phyloP scores from a whole-genome alignment of 768 basidiomycete species.

The Lactarius sanguifluus region DNA sequence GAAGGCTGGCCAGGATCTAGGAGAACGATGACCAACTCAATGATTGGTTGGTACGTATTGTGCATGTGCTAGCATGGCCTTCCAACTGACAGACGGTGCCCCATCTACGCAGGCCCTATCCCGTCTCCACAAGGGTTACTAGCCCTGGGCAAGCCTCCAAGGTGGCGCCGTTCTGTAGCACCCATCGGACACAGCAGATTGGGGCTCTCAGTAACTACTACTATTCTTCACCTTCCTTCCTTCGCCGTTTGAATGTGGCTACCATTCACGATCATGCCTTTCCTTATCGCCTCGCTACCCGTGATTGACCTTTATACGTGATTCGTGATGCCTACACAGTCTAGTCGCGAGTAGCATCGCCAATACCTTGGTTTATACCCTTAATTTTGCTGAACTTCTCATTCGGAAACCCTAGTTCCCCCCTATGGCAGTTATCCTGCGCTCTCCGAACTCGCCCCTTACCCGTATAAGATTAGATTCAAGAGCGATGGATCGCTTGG shows the following conservation, averaged over 20 bases:
- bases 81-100: not conserved
- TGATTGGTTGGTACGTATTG: not conserved
- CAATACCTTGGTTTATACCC: not conserved
- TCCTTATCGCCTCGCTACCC: conserved; percentile 1
- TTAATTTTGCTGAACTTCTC: not conserved
- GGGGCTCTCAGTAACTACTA: not conserved
- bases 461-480: not conserved
- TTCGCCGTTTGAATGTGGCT: not conserved
- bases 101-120: not conserved
- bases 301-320: not conserved
- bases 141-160: not conserved
- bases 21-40: not conserved
- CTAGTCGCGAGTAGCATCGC: not conserved
- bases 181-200: not conserved
- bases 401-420: not conserved
- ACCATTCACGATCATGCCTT: not conserved
- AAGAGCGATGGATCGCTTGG: not conserved
- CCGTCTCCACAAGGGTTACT: not conserved
- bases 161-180: not conserved
- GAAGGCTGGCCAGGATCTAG: not conserved
- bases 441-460: not conserved
- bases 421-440: not conserved
- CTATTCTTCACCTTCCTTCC: not conserved
- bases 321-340: not conserved
- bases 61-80: not conserved